A percentile compares a stretch with the other conserved stretches of the same genome.
These are phyloP conservation scores for Panicum hallii DNA, from an alignment of 202 grass and related monocot genomes.

Conservation along the genomic window DNA sequence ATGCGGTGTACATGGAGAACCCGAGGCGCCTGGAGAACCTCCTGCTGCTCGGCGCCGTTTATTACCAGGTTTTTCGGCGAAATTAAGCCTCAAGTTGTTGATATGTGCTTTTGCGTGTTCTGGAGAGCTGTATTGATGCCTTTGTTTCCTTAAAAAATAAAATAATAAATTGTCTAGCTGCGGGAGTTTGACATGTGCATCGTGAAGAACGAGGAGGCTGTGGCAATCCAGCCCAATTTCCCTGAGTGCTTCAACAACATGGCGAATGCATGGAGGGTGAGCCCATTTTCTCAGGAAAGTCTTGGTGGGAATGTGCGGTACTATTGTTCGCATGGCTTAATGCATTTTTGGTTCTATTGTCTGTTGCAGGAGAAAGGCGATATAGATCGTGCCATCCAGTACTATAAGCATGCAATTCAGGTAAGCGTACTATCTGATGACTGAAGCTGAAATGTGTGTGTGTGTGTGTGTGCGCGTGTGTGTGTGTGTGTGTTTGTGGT, in stretches of 20 bases:
- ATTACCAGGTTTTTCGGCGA: constrained; percentile 39
- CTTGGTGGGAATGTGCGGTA: neutral
- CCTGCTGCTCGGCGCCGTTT: constrained; percentile 31
- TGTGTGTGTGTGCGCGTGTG: neutral
- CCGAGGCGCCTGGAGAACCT: constrained; percentile 39
- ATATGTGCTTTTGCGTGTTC: neutral
- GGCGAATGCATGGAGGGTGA: constrained; percentile 65
- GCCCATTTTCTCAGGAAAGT: neutral
- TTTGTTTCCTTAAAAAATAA: neutral
- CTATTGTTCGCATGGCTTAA: neutral
- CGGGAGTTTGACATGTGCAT: constrained; percentile 55
- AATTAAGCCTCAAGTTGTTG: neutral
- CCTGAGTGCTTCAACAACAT: constrained; percentile 56
- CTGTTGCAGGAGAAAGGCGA: constrained; percentile 46
- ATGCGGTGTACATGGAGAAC: constrained; percentile 37
- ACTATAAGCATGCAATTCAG: constrained; percentile 49
- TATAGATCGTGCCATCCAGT: constrained; percentile 46
- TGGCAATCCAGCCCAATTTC: constrained; percentile 49
- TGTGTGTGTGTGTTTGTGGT: neutral
- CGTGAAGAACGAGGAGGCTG: constrained; percentile 53
- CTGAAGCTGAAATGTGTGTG: neutral
- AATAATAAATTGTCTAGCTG: constrained; percentile 32
- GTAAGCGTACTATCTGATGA: constrained; percentile 33
- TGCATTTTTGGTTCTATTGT: neutral
- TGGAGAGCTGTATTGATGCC: neutral